Evolutionary conservation across 148 eudicot genomes (phyloP), one percentile per base, ranked within the genome.

Genomic region (Cornus kousa): DNA sequence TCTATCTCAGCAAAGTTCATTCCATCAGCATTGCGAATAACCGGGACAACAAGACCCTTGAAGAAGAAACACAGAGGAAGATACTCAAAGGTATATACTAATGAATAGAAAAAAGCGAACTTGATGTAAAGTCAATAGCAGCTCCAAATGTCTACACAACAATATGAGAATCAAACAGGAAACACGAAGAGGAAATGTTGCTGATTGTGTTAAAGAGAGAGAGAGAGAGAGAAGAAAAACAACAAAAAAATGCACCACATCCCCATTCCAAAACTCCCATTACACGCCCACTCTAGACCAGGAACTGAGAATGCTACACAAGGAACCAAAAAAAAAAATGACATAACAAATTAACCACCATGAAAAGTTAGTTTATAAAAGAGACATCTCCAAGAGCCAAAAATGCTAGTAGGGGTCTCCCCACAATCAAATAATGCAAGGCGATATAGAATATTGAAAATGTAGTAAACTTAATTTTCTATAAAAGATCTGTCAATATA

Each of bases 1-100:
- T 88, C 91, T 43, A 88, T 86, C 43, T 88, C 87, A 46, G 91
- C 88, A 73, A 88, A 88, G 79, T 88, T 86, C 88, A 88, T 78
- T 57, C 72, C 78, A 10, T 74, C 84, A 4, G 91, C 88, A 73
- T 77, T 81, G 16, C 88, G 88, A 46, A 88, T 75, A 64, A 88
- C 91, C 62, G 88, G 88, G 67, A 88, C 88, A 78, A 86, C 88
- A 73, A 88, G 80, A 22, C 91, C 89, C 88, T 89, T 79, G 48
- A 80, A 78, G 37, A 43, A 66, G 35, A 78, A 55, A 62, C 70
- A 70, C 2, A 37, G 19, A 20, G 24, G 13, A 20, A 9, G 20
- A 31, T 8, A 33, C 17, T 11, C 40, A 68, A 28, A 31, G 32
- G 32, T 11, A 68, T 20, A 31, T 11, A 31, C 39, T 31, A 28